phyloP scores from a whole-genome alignment of 1,284 basidiomycete genomes.

The Trichosporon faecale region DNA sequence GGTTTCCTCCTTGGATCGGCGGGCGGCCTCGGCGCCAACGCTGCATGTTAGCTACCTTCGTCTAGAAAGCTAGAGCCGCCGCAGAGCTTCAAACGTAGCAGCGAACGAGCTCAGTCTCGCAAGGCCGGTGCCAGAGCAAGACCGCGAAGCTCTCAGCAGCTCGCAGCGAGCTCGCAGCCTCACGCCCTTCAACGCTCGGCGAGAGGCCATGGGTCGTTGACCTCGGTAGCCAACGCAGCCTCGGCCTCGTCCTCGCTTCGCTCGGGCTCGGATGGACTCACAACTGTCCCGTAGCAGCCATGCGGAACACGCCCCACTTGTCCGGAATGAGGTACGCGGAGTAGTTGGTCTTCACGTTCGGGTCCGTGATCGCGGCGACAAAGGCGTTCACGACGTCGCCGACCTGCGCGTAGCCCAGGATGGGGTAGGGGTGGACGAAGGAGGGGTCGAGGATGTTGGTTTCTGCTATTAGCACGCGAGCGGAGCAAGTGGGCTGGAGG shows the following conservation, averaged over 20 bases:
- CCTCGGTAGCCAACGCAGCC: too few species aligned
- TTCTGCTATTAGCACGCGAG: slow-evolving; percentile 12
- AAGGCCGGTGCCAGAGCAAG: too few species aligned
- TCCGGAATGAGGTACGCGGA: slow-evolving; percentile 25
- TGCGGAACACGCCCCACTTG: slow-evolving; percentile 24
- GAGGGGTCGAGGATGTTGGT: slow-evolving; percentile 20
- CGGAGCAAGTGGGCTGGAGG: not conserved
- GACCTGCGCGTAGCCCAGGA: slow-evolving; percentile 21
- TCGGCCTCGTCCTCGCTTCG: not conserved
- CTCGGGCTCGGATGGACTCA: slow-evolving; percentile 6
- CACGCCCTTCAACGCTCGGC: too few species aligned
- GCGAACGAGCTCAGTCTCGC: too few species aligned
- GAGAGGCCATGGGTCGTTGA: too few species aligned
- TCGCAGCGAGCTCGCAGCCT: too few species aligned
- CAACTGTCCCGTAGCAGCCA: slow-evolving; percentile 18
- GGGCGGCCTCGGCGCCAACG: slow-evolving; percentile 21
- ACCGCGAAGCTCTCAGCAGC: too few species aligned
- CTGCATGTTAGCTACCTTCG: not conserved
- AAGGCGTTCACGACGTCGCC: slow-evolving; percentile 25
- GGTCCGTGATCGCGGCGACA: slow-evolving; percentile 16
- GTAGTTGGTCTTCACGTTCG: slow-evolving; percentile 22
- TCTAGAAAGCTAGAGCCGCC: too few species aligned
- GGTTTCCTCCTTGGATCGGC: slow-evolving; percentile 11
- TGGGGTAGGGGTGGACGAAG: slow-evolving; percentile 26
- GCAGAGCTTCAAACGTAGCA: too few species aligned